Evolutionary conservation across 2,329 filamentous ascomycete species (phyloP).

Genomic region (Gaeumannomyces tritici): DNA sequence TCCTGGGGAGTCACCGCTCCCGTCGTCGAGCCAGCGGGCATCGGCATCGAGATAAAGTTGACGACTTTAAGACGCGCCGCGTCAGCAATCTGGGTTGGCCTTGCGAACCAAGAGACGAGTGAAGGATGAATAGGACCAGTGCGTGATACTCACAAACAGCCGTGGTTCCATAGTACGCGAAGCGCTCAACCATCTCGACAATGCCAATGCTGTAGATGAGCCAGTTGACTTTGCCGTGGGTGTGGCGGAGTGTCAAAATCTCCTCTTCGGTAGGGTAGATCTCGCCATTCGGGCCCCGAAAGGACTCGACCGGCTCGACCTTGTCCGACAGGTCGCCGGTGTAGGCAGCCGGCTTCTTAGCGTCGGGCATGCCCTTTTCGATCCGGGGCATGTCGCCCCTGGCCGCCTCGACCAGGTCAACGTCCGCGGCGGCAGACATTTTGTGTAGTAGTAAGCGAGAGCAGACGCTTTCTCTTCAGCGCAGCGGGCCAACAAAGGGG

Average conservation of each 20-base stretch:
- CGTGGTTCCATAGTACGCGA: slow-evolving; percentile 67
- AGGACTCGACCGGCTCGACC: not conserved
- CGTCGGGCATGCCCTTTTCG: not conserved
- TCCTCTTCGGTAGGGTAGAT: slow-evolving; percentile 50
- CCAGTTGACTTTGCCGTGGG: slow-evolving; percentile 56
- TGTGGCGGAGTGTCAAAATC: slow-evolving; percentile 47
- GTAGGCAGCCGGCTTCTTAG: not conserved
- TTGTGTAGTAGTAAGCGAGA: not conserved
- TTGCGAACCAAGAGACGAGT: not conserved
- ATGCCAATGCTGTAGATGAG: slow-evolving; percentile 61
- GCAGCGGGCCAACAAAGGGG: not conserved
- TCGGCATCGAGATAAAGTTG: slow-evolving; percentile 50
- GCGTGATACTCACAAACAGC: slow-evolving; percentile 29
- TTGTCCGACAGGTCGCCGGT: not conserved
- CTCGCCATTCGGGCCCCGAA: slow-evolving; percentile 1
- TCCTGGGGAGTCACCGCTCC: slow-evolving; percentile 31
- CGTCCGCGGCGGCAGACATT: slow-evolving; percentile 2
- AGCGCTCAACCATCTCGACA: slow-evolving; percentile 66
- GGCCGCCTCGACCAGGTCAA: slow-evolving; percentile 3
- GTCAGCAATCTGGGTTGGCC: not conserved
- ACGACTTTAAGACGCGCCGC: not conserved
- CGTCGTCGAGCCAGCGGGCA: slow-evolving; percentile 43
- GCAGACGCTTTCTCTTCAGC: not conserved
- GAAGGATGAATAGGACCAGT: not conserved
- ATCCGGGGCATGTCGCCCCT: not conserved